phyloP scores from a whole-genome alignment of 1,284 basidiomycete species.

The Ganoderma multipileum region DNA sequence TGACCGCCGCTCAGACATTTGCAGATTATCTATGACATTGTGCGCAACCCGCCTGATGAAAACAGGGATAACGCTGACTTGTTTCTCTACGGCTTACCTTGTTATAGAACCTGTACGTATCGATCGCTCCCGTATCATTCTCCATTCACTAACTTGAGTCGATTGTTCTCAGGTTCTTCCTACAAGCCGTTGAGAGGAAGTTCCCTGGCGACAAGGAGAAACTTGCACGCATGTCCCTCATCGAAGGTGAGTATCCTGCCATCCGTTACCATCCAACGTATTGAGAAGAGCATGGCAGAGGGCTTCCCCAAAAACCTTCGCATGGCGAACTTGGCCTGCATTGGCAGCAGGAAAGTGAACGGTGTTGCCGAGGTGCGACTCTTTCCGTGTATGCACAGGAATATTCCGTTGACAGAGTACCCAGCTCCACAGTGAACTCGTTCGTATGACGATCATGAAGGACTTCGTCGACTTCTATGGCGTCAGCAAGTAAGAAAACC shows the following conservation, averaged over 20 bases:
- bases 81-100: not conserved
- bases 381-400: not conserved
- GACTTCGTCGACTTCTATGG: slow-evolving; percentile 92
- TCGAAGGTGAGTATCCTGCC: slow-evolving; percentile 65
- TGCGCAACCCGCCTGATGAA: slow-evolving; percentile 44
- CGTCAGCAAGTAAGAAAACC: slow-evolving; percentile 63
- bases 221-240: slow-evolving; percentile 86
- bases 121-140: not conserved
- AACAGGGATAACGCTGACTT: not conserved
- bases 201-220: slow-evolving; percentile 87
- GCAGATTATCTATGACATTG: slow-evolving; percentile 92
- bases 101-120: slow-evolving; percentile 56
- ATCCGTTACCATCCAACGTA: not conserved
- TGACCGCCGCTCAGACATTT: slow-evolving; percentile 55
- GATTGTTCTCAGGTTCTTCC: slow-evolving; percentile 55
- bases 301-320: slow-evolving; percentile 84
- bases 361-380: slow-evolving; percentile 83
- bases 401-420: not conserved
- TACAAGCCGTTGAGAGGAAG: slow-evolving; percentile 85
- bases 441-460: slow-evolving; percentile 83
- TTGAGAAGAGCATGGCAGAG: slow-evolving; percentile 52
- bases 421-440: slow-evolving; percentile 77
- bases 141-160: not conserved
- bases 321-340: slow-evolving; percentile 87
- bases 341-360: slow-evolving; percentile 88